Base-by-base conservation (phyloP, 2,329 filamentous ascomycete genomes). In the Verticillium dahliae region DNA sequence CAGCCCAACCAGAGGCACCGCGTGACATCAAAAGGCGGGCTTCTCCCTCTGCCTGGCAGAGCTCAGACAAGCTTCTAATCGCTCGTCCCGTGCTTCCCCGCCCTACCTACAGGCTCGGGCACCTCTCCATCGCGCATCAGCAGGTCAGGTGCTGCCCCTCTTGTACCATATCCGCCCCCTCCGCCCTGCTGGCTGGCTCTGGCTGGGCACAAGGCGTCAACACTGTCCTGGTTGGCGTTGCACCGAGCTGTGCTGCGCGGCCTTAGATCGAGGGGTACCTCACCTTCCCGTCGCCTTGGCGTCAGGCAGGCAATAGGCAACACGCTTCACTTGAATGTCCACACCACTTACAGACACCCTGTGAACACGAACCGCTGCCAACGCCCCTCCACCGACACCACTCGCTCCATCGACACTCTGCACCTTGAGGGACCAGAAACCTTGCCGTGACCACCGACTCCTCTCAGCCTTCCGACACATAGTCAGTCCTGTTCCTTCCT, bases 401-500 rank as follows among this genome's bases (percentile, higher is more conserved):
- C 27, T 27, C 27, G 18, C 45, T 37, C 35, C 35, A 22, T 50
- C 45, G 18, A 50, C 45, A 50, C 45, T 27, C 18, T 4, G n/a
- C 22, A 50, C 45, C 45, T 50, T 50, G 45, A 50, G 15, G n/a
- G 45, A 27, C 45, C 22, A 18, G 45, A 50, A 50, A 50, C 18
- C 45, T 27, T 18, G 45, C 22, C n/a, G 9, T 50, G 45, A 22
- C 45, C 45, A 18, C 35, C 57, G 56, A 55, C 18, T 56, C 34
- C 37, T 62, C 56, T 15, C 58, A 57, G n/a, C 57, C 27, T 59
- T 39, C 57, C 55, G n/a, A 34, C 60, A 60, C 27, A 27, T 50
- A 61, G 61, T 64, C 50, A 61, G 63, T 63, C 54, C n/a, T 52
- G 39, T 18, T 31, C 27, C 22, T 18, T 18, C 13, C 18, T n/a